These are phyloP conservation scores for Ganoderma multipileum DNA, from an alignment of 1,284 basidiomycete species.

Conservation along the genomic window DNA sequence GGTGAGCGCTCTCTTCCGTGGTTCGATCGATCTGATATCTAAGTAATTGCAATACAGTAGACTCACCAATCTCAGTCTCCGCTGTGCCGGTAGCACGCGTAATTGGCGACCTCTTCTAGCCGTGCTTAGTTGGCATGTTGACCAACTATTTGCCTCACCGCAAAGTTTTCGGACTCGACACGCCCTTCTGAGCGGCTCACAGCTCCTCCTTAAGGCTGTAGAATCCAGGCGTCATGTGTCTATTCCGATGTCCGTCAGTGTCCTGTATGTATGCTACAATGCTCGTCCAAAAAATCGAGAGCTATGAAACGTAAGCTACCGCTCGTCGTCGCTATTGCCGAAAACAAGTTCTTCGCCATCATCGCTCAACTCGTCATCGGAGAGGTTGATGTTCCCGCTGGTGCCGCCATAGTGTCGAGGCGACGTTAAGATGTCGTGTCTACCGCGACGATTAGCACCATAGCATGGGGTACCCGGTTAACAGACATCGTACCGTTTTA, in stretches of 20 bases:
- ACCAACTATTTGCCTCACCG: too few species aligned
- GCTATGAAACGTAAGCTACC: not conserved
- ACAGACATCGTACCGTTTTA: slow-evolving; percentile 57
- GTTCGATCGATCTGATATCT: too few species aligned
- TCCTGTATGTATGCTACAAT: not conserved
- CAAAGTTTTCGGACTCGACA: too few species aligned
- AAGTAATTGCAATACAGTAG: too few species aligned
- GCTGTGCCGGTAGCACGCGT: too few species aligned
- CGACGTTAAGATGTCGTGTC: slow-evolving; percentile 54
- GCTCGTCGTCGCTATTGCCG: slow-evolving; percentile 40
- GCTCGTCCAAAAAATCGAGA: not conserved
- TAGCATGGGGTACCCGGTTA: not conserved
- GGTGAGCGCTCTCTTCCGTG: too few species aligned
- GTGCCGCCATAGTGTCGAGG: slow-evolving; percentile 35
- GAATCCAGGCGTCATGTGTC: not conserved
- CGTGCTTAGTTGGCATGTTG: too few species aligned
- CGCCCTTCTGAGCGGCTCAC: too few species aligned
- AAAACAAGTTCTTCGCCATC: slow-evolving; percentile 40
- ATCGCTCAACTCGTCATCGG: slow-evolving; percentile 48
- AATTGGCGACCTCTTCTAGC: too few species aligned
- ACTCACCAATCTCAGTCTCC: too few species aligned
- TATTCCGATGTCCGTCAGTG: not conserved
- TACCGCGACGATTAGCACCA: slow-evolving; percentile 26
- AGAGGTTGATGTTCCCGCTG: slow-evolving; percentile 45
- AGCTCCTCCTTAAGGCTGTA: not conserved